Conservation (phyloP, 352 stramenopile genomes). For the Pythium chondricola region DNA sequence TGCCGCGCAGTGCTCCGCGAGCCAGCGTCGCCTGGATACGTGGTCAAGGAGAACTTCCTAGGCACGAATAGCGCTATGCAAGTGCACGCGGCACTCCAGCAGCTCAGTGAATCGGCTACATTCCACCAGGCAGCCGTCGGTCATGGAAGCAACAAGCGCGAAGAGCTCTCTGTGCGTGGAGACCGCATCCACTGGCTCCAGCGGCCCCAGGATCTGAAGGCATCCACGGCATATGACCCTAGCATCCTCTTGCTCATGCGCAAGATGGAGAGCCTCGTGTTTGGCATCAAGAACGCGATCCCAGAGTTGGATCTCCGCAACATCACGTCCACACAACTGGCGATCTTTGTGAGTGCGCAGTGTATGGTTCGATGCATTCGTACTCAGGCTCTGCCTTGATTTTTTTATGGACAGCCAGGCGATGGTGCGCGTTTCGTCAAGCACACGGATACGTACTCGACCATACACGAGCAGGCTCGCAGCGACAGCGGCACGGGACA, state of each 20-base stretch:
- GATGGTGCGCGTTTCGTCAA: constrained; percentile 62
- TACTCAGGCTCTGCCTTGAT: neutral
- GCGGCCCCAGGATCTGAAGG: constrained; percentile 29
- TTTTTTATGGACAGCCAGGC: constrained; percentile 33
- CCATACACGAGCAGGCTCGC: constrained; percentile 17
- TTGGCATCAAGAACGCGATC: constrained; percentile 41
- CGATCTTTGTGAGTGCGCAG: constrained; percentile 53
- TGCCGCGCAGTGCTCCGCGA: constrained; percentile 32
- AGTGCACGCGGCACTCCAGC: constrained; percentile 32
- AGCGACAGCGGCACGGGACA: constrained; percentile 10
- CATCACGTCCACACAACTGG: constrained; percentile 66
- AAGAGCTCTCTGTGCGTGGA: constrained; percentile 38
- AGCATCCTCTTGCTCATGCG: constrained; percentile 39
- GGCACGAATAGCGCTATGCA: constrained; percentile 23
- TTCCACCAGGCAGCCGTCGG: constrained; percentile 52
- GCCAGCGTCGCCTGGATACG: constrained; percentile 40
- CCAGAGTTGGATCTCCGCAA: constrained; percentile 54
- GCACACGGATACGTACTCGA: constrained; percentile 63
- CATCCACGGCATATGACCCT: constrained; percentile 16
- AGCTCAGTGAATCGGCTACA: constrained; percentile 17
- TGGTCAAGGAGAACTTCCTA: constrained; percentile 49
- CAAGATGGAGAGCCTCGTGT: constrained; percentile 47
- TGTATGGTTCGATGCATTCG: neutral
- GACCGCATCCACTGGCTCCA: constrained; percentile 70
- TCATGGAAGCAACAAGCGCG: constrained; percentile 29